Percentiles rank a stretch among this genome's conserved stretches.
Conservation (phyloP, 768 basidiomycete species). For the Tulasnella sp. region DNA sequence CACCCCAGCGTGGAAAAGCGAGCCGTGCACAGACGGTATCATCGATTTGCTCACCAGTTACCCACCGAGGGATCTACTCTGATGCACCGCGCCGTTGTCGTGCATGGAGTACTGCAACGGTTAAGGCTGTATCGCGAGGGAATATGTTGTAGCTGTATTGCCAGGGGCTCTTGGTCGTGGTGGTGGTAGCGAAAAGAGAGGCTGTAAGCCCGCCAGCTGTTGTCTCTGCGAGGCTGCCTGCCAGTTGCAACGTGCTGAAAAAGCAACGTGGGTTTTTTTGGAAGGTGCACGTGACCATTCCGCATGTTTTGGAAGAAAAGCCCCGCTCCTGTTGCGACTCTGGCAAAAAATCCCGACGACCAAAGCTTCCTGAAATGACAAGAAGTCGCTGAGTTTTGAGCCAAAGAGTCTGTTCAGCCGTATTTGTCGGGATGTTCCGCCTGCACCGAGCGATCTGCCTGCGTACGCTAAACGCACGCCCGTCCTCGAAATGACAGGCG, state of each 20-base stretch:
- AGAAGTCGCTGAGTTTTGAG: not conserved
- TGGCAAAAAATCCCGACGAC: not conserved
- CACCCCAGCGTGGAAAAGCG: slow-evolving; percentile 5
- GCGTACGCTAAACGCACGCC: not conserved
- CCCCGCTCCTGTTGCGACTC: not conserved
- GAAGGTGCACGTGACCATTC: not conserved
- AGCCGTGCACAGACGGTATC: not conserved
- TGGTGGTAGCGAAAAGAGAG: slow-evolving; percentile 3
- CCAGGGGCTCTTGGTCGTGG: not conserved
- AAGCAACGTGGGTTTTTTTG: slow-evolving; percentile 6
- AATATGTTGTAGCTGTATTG: not conserved
- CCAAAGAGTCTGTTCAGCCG: not conserved
- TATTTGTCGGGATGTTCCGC: not conserved
- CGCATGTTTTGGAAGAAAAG: not conserved
- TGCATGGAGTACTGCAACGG: slow-evolving; percentile 2
- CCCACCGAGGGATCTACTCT: not conserved
- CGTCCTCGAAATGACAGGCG: not conserved
- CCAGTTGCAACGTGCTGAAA: not conserved
- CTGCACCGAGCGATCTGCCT: not conserved
- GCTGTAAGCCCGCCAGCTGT: not conserved
- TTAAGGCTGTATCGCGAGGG: slow-evolving; percentile 6
- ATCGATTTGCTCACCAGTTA: slow-evolving; percentile 1
- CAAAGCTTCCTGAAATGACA: not conserved
- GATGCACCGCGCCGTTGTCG: slow-evolving; percentile 11
- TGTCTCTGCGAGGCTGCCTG: not conserved